Base-by-base conservation (phyloP, 352 stramenopile genomes). In the Globisporangium yorkense region DNA sequence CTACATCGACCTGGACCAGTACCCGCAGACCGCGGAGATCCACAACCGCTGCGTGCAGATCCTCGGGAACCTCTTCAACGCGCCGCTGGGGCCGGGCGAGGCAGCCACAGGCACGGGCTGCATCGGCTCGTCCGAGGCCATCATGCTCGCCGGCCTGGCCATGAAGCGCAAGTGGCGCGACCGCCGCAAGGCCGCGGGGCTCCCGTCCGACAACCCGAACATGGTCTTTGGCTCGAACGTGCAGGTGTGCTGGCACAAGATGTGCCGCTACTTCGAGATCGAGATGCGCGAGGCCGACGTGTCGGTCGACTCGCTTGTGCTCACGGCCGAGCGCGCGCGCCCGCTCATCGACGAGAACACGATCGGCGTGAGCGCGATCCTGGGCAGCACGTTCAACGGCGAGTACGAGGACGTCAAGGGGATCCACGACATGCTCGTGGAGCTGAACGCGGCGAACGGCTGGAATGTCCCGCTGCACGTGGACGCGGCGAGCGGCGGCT, bases 221-320 rank as follows among this genome's bases (percentile, higher is more conserved):
- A 89, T 97, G 68, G 84, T 97, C 21, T 96, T 97, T 65, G 89
- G 89, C 63, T 88, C 84, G 20, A 97, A 97, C 66, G 89, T 96
- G 21, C 87, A 97, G 62, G 88, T 96, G 27, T 94, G 88, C 72
- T 97, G 91, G 91, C 88, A 97, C 74, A 97, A 97, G 70, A 89
- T 96, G 73, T 97, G 89, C 80, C 89, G 89, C 63, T 97, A 97
- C 72, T 97, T 97, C 76, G 91, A 97, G 62, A 85, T 97, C 52
- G 89, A 97, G 57, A 80, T 91, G 45, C 87, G 89, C 41, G 80
- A 97, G 56, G 87, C 88, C 37, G 78, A 92, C 50, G 86, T 97
- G 45, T 95, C 86, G 31, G 74, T 79, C 2, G 87, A 96, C 62
- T 77, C 63, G 20, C 84, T 97, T 15, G 79, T 96, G 52, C 78